These are phyloP conservation scores for Euphorbia tirucalli DNA, from an alignment of 345 rosid genomes.

Conservation along the genomic window DNA sequence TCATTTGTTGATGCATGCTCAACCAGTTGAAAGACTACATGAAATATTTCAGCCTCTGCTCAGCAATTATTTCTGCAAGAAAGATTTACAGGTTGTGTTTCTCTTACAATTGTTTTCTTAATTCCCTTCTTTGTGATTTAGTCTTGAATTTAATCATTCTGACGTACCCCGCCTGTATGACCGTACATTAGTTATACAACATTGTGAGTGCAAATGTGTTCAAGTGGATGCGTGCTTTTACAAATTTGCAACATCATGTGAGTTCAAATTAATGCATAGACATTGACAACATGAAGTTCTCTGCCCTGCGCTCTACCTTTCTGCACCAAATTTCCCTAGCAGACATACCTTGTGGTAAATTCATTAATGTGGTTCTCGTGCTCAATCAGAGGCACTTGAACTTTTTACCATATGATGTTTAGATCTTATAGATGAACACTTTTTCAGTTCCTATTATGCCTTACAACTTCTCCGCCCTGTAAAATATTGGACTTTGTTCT, in stretches of 20 bases:
- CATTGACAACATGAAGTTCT: not conserved
- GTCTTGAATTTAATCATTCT: not conserved
- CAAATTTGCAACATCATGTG: not conserved
- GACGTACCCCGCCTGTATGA: not conserved
- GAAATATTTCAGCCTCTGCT: conserved; percentile 42
- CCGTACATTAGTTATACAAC: not conserved
- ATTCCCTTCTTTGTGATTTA: not conserved
- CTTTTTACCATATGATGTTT: not conserved
- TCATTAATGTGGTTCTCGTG: not conserved
- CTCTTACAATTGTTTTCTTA: conserved; percentile 1
- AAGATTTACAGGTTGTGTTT: conserved; percentile 42
- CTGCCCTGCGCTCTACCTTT: not conserved
- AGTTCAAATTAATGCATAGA: not conserved
- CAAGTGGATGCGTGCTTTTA: not conserved
- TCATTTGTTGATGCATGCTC: conserved; percentile 30
- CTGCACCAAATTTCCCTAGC: not conserved
- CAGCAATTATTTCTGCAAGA: conserved; percentile 18
- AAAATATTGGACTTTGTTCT: conserved; percentile 1
- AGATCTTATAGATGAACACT: not conserved
- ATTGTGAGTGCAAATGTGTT: not conserved
- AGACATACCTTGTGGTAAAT: not conserved
- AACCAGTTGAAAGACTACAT: conserved; percentile 40
- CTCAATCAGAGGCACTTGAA: not conserved
- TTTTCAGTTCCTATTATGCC: not conserved
- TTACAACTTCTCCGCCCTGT: too few species aligned